Evolutionary conservation across 768 basidiomycete genomes (phyloP), one percentile per base, ranked within the genome.

Genomic region (Boletus rubropictus): DNA sequence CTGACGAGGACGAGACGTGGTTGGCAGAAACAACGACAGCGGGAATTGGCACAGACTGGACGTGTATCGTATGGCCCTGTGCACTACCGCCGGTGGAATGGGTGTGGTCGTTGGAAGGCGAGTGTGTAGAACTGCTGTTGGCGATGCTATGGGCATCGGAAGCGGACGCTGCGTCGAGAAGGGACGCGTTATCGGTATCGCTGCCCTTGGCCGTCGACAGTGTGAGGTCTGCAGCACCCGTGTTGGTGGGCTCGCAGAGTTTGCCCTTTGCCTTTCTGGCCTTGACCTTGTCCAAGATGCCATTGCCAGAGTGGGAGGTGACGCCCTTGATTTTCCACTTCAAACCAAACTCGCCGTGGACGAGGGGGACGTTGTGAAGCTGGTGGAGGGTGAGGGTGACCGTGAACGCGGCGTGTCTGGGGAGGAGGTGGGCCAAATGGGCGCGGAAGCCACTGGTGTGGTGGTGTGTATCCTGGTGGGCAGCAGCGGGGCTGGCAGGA

Each of bases 241-340:
- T 3, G 7, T 21, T 10, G 31, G 31, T 17, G 25, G 46, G 20
- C 3, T 46, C 35, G 39, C 5, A 14, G 32, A 11, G 32, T 15
- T 48, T 57, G 2, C 33, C 7, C 27, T 57, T 57, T 58, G 60
- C 37, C 47, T 50, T 49, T 45, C 34, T 55, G 31, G 32, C 63
- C 53, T 68, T 71, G 55, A 70, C 69, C 63, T 68, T 72, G 35
- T 63, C 53, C 31, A 76, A 57, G 27, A 80, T 55, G 3, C 78
- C 74, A 24, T 58, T 54, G 58, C 74, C 69, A 17, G 67, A 51
- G 12, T 65, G 62, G 3, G 73, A 63, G 31, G 67, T 68, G 27
- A 72, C 74, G 52, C 80, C 74, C 70, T 80, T 84, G 65, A 88
- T 78, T 64, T 79, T 82, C 85, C 87, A 88, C 18, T 74, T 70